phyloP scores from a whole-genome alignment of 177 flowering plant genomes.

The Vitis hybrid region DNA sequence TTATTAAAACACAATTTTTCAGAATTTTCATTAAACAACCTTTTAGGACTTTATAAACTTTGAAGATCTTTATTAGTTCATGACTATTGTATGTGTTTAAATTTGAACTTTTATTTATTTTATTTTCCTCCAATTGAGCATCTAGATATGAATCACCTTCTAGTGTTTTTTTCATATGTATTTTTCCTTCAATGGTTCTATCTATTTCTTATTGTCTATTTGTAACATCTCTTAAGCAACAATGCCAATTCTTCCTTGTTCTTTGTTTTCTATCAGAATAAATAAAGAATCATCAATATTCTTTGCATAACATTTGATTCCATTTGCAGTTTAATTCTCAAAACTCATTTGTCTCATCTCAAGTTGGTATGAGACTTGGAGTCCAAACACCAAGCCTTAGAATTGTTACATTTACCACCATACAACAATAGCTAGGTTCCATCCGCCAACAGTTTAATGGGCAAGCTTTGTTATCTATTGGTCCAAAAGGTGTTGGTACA shows the following conservation, averaged over 20 bases:
- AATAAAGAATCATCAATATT: background rate
- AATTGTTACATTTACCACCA: conserved; percentile 42
- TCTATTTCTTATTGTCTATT: background rate
- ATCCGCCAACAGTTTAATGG: conserved; percentile 59
- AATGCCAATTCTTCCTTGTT: background rate
- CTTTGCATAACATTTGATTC: background rate
- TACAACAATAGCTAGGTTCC: conserved; percentile 56
- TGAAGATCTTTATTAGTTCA: too few relatives aligned
- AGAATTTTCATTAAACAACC: too few relatives aligned
- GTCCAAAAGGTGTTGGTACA: conserved; percentile 67
- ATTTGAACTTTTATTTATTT: too few relatives aligned
- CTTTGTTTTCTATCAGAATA: background rate
- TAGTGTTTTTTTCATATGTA: too few relatives aligned
- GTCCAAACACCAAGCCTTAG: conserved; percentile 56
- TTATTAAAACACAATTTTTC: too few relatives aligned
- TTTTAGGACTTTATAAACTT: too few relatives aligned
- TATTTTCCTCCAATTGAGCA: too few relatives aligned
- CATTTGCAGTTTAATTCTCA: conserved; percentile 76
- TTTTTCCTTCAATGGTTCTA: too few relatives aligned
- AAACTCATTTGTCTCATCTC: conserved; percentile 59
- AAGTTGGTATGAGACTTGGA: conserved; percentile 73
- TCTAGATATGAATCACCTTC: too few relatives aligned
- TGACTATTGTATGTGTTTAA: too few relatives aligned
- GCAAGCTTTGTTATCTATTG: conserved; percentile 43
- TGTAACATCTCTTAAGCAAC: background rate